Evolutionary conservation across 1,284 basidiomycete species (phyloP), one percentile per base, ranked within the genome.

Genomic region (Rhizopogon parksii): DNA sequence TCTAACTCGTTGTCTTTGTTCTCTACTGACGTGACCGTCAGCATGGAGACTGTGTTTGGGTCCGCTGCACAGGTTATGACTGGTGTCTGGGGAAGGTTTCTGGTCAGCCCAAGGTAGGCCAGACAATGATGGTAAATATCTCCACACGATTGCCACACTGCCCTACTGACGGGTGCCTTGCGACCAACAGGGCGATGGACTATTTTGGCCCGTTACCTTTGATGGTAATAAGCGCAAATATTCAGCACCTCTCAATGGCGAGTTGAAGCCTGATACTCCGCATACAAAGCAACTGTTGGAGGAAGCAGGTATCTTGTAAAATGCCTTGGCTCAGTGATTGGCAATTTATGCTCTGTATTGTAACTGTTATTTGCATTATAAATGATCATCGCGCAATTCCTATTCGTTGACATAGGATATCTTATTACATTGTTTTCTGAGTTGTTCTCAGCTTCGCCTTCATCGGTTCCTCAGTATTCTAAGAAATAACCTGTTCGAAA

Each of bases 171-270:
- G 40, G 37, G 15, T 12, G 43, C 56, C 30, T 36, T n/a, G 19
- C 21, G 35, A n/a, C 47, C 42, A 30, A 55, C 53, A 77, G 70
- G 69, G 70, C 48, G 65, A 77, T 53, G 76, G 76, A 15, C 57
- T 79, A 17, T 79, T 73, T 55, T 83, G 78, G 62, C 73, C 72
- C 27, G 79, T 77, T 42, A 64, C 73, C 46, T 75, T 71, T 50
- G 62, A 64, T 38, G 59, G 67, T 30, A 71, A 72, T 32, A 55
- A 14, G 25, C 74, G 79, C 39, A 79, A 78, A 58, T 76, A 76
- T 57, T 76, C 79, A 56, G 73, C 80, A 3, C 82, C 82, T 6
- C 63, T 81, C 51, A 77, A 82, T 49, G 82, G 80, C 32, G 79
- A 82, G 53, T 74, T 84, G 54, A 84, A 83, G 60, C 81, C 81